Base-by-base conservation (phyloP, 2,329 filamentous ascomycete species). In the Paraphoma sp. region DNA sequence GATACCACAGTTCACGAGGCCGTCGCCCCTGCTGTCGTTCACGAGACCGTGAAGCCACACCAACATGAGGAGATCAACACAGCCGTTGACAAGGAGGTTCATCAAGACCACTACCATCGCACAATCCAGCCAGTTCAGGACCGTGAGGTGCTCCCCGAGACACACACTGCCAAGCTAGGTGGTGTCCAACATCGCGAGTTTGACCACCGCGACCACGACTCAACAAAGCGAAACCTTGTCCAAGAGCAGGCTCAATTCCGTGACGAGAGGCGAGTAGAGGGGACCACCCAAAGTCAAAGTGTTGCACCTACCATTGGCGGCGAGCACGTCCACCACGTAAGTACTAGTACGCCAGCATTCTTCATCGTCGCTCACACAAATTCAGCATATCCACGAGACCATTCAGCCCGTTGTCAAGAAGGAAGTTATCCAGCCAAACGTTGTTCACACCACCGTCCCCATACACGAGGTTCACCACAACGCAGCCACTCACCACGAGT, bases 381-480 rank as follows among this genome's bases (percentile, higher is more conserved):
- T 18, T 2, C 45, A 72, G 66, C 85, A 84, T 64, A 82, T 89
- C 3, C 86, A 89, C 60, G 87, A 91, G 73, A 87, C 85, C 30
- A 84, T 92, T 46, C 88, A 92, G 72, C 89, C 89, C 0, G 83
- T 92, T 0, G 80, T 92, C 36, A 81, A 92, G 48, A 90, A 90
- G 63, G 87, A 91, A 63, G 86, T 84, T 1, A 79, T 91, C 29
- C 84, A 89, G 61, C 88, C 87, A 1, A 82, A 86, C 14, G 83
- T 92, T 3, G 81, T 91, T 1, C 90, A 92, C 79, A 91, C 87
- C 23, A 91, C 87, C 1, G 81, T 89, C 0, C 89, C 89, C 0
- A 83, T 92, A 42, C 89, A 92, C 62, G 89, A 92, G 77, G 83
- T 85, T 1, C 89, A 92, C 70, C 87, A 91, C 66, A 86, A 88